Base-by-base conservation (phyloP, 257 asterid species). In the Capsicum chinense region DNA sequence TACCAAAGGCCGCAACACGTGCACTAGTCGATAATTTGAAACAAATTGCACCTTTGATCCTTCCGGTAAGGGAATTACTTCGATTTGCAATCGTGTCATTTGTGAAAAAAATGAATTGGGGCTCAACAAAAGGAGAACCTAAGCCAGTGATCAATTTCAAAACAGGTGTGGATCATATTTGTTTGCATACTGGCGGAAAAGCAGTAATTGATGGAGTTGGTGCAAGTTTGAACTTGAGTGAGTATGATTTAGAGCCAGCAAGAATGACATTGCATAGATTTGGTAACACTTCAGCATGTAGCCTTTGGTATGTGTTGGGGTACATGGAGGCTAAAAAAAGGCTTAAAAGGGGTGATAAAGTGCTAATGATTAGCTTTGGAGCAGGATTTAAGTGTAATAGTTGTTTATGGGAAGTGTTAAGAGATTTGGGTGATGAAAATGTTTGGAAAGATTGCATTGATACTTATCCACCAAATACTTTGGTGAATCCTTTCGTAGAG, bases 341-440 rank as follows among this genome's bases (percentile, higher is more conserved):
- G 90, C 89, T 96, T 3, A 96, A 89, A 83, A 96, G 86, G 57
- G 98, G 99, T 1, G 95, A 94, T 17, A 88, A 69, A 48, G 88
- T 96, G 14, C 94, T 96, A 2, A 96, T 96, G 99, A 91, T 96
- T 0, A 93, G 94, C 17, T 94, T 96, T 48, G 99, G 99, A 5
- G 99, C 99, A 0, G 99, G 99, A 0, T 96, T 96, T 37, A 96
- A 96, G 93, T 96, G 99, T 84, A 94, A 94, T 84, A 96, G 98
- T 85, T 87, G 98, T 19, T 56, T 93, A 78, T 96, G 99, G 99
- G 93, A 96, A 52, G 99, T 96, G 83, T 11, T 94, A 26, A 89
- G 93, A 79, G 99, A 96, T 79, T 86, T 93, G 91, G 92, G 85
- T 11, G 90, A 89, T 9, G 83, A 15, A 35, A 91, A 90, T 84